Conservation (phyloP, 306 rosid species). For the Sechiopsis laciniata region DNA sequence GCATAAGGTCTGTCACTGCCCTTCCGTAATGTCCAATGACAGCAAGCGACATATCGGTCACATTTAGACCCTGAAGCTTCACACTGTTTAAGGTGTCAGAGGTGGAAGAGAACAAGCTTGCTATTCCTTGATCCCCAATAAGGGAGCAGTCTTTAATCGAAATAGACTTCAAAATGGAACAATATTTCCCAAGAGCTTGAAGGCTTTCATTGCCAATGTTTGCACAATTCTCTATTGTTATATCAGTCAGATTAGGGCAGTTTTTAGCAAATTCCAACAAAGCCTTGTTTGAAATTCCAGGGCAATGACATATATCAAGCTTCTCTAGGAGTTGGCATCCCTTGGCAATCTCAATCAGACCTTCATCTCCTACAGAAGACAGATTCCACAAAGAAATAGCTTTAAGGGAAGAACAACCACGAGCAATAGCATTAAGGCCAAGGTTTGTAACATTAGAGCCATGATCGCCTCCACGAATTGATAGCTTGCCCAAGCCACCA, state of each 20-base stretch:
- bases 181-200: slow-evolving; percentile 60
- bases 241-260: slow-evolving; percentile 63
- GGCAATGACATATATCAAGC: slow-evolving; percentile 67
- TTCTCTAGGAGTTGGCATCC: slow-evolving; percentile 67
- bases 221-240: slow-evolving; percentile 71
- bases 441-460: slow-evolving; percentile 41
- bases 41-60: slow-evolving; percentile 79
- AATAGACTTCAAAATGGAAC: slow-evolving; percentile 58
- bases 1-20: slow-evolving; percentile 57
- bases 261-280: slow-evolving; percentile 57
- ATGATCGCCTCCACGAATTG: slow-evolving; percentile 50
- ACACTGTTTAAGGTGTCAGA: slow-evolving; percentile 51
- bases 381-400: slow-evolving; percentile 57
- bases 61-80: slow-evolving; percentile 63
- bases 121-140: slow-evolving; percentile 75
- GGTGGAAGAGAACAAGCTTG: slow-evolving; percentile 50
- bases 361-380: slow-evolving; percentile 58
- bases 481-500: slow-evolving; percentile 70
- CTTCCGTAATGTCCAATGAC: slow-evolving; percentile 81
- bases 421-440: slow-evolving; percentile 79
- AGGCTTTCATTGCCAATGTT: slow-evolving; percentile 74
- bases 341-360: slow-evolving; percentile 62
- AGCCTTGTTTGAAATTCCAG: slow-evolving; percentile 59
- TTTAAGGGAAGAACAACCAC: slow-evolving; percentile 84
- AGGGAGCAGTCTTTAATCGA: slow-evolving; percentile 56